Evolutionary conservation across 2,329 filamentous ascomycete genomes (phyloP).

Genomic region (Bimuria novae-zelandiae): DNA sequence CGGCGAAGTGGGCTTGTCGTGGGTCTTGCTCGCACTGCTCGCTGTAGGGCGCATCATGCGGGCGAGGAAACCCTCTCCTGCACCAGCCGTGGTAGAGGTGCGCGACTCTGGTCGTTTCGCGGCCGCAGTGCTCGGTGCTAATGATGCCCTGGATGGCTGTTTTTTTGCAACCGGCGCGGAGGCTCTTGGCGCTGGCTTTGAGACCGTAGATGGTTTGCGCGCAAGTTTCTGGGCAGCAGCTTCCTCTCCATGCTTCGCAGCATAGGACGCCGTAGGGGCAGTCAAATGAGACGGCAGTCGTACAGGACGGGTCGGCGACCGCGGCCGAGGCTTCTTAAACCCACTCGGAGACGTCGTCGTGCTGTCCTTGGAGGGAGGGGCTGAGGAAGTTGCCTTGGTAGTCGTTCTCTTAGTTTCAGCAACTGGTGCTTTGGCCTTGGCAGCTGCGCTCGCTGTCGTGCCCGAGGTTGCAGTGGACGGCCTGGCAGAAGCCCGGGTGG

Average conservation of each 20-base stretch:
- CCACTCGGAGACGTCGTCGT: slow-evolving; percentile 31
- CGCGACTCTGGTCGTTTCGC: slow-evolving; percentile 58
- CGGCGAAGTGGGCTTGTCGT: slow-evolving; percentile 60
- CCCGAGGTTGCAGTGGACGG: slow-evolving; percentile 27
- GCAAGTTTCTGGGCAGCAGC: slow-evolving; percentile 47
- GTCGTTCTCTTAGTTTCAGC: slow-evolving; percentile 33
- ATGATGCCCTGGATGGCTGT: slow-evolving; percentile 43
- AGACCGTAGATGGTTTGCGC: slow-evolving; percentile 46
- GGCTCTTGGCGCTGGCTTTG: slow-evolving; percentile 34
- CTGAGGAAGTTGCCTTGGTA: slow-evolving; percentile 20
- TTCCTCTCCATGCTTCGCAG: slow-evolving; percentile 61
- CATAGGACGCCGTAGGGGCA: slow-evolving; percentile 71
- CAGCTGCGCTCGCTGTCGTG: slow-evolving; percentile 27
- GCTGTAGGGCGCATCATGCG: slow-evolving; percentile 81
- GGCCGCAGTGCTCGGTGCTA: slow-evolving; percentile 34
- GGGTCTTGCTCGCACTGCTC: slow-evolving; percentile 68
- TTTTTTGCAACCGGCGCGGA: slow-evolving; percentile 33
- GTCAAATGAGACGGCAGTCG: slow-evolving; percentile 69
- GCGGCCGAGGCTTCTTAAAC: slow-evolving; percentile 47
- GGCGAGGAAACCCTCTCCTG: slow-evolving; percentile 75
- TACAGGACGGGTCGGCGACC: slow-evolving; percentile 71
- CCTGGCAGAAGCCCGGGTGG: slow-evolving; percentile 33
- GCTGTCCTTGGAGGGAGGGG: slow-evolving; percentile 24
- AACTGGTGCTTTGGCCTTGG: slow-evolving; percentile 29
- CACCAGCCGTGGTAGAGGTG: slow-evolving; percentile 57